Evolutionary conservation across 2,329 filamentous ascomycete genomes (phyloP).

Genomic region (Fusarium torreyae): DNA sequence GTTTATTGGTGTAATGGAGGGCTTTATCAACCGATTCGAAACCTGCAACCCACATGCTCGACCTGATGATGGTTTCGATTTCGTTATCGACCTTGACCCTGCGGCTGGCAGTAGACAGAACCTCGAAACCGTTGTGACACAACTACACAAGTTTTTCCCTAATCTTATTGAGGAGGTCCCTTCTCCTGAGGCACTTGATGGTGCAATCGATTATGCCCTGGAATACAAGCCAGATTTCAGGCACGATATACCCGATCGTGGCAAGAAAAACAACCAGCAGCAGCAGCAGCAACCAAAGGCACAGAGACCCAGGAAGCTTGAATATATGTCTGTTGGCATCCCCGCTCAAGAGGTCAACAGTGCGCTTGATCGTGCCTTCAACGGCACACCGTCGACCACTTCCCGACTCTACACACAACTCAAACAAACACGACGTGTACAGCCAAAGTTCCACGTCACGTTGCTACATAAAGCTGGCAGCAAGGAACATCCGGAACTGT

Average conservation of each 20-base stretch:
- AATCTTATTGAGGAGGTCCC: conserved; percentile 81
- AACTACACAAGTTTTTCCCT: conserved; percentile 84
- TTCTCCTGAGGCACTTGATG: conserved; percentile 80
- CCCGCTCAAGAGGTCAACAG: conserved; percentile 60
- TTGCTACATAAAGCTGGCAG: conserved; percentile 84
- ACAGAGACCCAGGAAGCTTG: conserved; percentile 60
- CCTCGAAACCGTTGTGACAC: conserved; percentile 81
- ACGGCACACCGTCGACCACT: conserved; percentile 61
- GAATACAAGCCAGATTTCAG: conserved; percentile 84
- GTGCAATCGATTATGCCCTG: conserved; percentile 81
- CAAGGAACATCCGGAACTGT: conserved; percentile 76
- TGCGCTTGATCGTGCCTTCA: conserved; percentile 80
- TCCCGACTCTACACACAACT: conserved; percentile 80
- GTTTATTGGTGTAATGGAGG: conserved; percentile 93
- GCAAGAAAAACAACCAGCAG: conserved; percentile 56
- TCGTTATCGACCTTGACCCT: conserved; percentile 87
- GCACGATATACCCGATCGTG: conserved; percentile 78
- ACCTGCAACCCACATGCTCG: conserved; percentile 73
- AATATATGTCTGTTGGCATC: conserved; percentile 71
- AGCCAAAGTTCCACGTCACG: conserved; percentile 92
- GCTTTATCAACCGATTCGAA: conserved; percentile 90
- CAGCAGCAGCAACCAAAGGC: conserved; percentile 50
- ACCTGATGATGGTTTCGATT: conserved; percentile 89
- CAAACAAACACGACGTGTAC: conserved; percentile 80
- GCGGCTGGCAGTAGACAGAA: conserved; percentile 84